phyloP scores from a whole-genome alignment of 1,284 basidiomycete genomes.

The Agroathelia rolfsii region DNA sequence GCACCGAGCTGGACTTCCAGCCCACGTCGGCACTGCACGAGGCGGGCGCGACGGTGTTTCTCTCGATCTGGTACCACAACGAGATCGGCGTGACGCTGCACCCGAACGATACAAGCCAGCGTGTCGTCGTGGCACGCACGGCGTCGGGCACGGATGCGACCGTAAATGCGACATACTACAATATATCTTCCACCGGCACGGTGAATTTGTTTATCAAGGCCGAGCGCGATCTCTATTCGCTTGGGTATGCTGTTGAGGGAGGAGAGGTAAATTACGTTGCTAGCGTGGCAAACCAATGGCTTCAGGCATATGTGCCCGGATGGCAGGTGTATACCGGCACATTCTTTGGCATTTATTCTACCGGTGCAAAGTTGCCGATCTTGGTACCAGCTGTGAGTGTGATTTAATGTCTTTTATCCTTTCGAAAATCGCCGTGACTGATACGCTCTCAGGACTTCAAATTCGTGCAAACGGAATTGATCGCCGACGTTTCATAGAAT shows the following conservation, averaged over 20 bases:
- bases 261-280: too few relatives aligned
- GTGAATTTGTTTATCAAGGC: slow-evolving; percentile 1
- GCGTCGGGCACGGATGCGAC: too few relatives aligned
- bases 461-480: slow-evolving; percentile 1
- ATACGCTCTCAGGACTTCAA: slow-evolving; percentile 1
- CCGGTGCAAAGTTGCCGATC: neutral
- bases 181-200: neutral
- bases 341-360: slow-evolving; percentile 1
- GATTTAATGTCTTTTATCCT: neutral
- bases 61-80: slow-evolving; percentile 27
- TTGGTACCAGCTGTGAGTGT: slow-evolving; percentile 1
- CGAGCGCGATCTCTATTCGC: neutral
- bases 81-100: slow-evolving; percentile 26
- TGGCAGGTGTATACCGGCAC: slow-evolving; percentile 2
- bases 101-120: too few relatives aligned
- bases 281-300: neutral
- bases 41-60: slow-evolving; percentile 15
- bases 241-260: neutral
- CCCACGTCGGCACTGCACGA: neutral
- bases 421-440: neutral
- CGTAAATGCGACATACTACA: neutral
- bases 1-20: slow-evolving; percentile 1
- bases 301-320: neutral
- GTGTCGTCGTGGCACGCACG: too few relatives aligned
- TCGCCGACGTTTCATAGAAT: slow-evolving; percentile 1